Evolutionary conservation across 345 rosid genomes (phyloP), one percentile per base, ranked within the genome.

Genomic region (Lepidium didymum): DNA sequence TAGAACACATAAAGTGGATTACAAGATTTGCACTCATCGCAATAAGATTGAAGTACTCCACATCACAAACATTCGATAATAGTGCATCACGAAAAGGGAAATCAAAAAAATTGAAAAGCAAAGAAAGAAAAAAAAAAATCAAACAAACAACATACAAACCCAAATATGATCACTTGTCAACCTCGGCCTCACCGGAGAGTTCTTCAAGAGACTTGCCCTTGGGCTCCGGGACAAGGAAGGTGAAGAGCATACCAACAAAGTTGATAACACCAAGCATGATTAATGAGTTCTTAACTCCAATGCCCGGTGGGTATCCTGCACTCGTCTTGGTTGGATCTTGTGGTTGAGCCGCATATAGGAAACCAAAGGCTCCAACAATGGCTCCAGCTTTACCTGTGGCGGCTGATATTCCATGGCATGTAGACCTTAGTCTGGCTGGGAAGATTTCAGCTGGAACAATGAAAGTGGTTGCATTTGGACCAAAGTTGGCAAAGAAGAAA

Each of bases 351-450:
- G 85, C 82, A 0, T 83, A 86, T 54, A 86, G 7, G 73, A 85
- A 89, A 2, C 92, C 92, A 3, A 89, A 89, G 2, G 90, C 83
- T 9, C 92, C 92, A 0, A 87, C 80, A 0, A 87, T 85, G 3
- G 90, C 92, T 15, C 92, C 87, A 0, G 84, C 83, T 65, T 89
- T 85, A 4, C 96, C 92, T 0, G 87, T 43, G 0, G 90, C 92
- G 0, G 88, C 90, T 9, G 90, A 86, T 76, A 86, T 86, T 4
- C 96, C 91, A 1, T 88, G 91, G 75, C 96, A 83, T 4, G 87
- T 88, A 1, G 96, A 86, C 70, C 92, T 81, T 34, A 83, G 27
- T 59, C 92, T 83, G 0, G 92, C 88, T 0, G 90, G 96, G 80
- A 86, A 88, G 6, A 86, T 84, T 69, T 86, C 91, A 0, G 87